Base-by-base conservation (phyloP, 192 early-diverging fungal species). In the Gamsiella multidivaricata region DNA sequence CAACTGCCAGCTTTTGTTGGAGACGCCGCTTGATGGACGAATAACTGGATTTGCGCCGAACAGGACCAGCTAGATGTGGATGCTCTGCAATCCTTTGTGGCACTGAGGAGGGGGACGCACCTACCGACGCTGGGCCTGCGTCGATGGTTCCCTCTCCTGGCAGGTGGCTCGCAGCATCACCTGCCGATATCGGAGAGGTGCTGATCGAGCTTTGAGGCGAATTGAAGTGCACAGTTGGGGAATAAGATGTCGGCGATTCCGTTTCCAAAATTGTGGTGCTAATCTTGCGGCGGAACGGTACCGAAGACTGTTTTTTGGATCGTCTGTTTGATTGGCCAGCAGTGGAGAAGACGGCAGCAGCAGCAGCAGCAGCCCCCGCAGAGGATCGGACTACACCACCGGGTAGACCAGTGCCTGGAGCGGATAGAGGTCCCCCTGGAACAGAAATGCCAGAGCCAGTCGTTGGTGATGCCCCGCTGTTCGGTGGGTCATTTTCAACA, bases 401-500 rank as follows among this genome's bases (percentile, higher is more conserved):
- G 10, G 50, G 68, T 22, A 49, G 33, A 33, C 36, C 53, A 32
- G 20, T 42, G 3, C 45, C 47, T 23, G 25, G 22, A 26, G 29
- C n/a, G 6, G 58, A 8, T 7, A 22, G 20, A 23, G 49, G 50
- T 1, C 23, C 7, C 3, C 10, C 12, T 20, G 34, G 34, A n/a
- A 32, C 26, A 26, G 14, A 6, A 5, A 25, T 8, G 31, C 54
- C 20, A 39, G 36, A 20, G 20, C 18, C 20, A 20, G 29, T 34
- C 3, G 23, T 42, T 6, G 37, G 56, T 37, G 49, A 53, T 9
- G 47, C 29, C 15, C 47, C 54, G n/a, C 56, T 69, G 9, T 34
- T 26, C 23, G 54, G 67, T 4, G 67, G 67, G 41, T 69, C 67
- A 8, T 60, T 18, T 22, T 69, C 67, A 14, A 53, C 14, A n/a